Conservation (phyloP, 441 rosid species). For the Populus hybrid region DNA sequence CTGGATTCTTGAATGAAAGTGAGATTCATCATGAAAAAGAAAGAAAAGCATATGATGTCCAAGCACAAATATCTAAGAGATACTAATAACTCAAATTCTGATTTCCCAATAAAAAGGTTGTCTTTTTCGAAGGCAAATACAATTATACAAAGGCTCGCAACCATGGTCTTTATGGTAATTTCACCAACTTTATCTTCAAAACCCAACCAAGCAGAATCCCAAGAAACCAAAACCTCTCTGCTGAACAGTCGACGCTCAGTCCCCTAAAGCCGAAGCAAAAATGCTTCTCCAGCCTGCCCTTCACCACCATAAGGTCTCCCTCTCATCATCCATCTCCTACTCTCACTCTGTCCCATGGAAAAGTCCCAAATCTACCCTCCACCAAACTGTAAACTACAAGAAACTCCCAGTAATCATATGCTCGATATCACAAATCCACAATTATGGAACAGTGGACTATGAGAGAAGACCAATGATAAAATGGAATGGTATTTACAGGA, state of each 20-base stretch:
- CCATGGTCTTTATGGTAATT: conserved; percentile 6
- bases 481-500: conserved; percentile 75
- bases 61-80: too few species aligned
- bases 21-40: background rate
- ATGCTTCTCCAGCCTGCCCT: conserved; percentile 55
- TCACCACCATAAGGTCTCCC: conserved; percentile 40
- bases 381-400: conserved; percentile 19
- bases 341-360: conserved; percentile 31
- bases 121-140: background rate
- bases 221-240: background rate
- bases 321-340: conserved; percentile 44
- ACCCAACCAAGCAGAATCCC: background rate
- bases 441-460: conserved; percentile 72
- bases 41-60: too few species aligned
- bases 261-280: conserved; percentile 4
- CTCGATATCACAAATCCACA: conserved; percentile 66
- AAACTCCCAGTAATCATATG: conserved; percentile 42
- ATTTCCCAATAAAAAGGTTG: background rate
- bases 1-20: background rate
- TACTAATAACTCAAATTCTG: background rate
- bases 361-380: conserved; percentile 18
- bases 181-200: conserved; percentile 21
- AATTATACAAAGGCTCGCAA: background rate
- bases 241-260: background rate
- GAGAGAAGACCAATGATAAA: conserved; percentile 76